These are phyloP conservation scores for Cordyceps cicadae DNA, from an alignment of 2,329 filamentous ascomycete species.

Conservation along the genomic window DNA sequence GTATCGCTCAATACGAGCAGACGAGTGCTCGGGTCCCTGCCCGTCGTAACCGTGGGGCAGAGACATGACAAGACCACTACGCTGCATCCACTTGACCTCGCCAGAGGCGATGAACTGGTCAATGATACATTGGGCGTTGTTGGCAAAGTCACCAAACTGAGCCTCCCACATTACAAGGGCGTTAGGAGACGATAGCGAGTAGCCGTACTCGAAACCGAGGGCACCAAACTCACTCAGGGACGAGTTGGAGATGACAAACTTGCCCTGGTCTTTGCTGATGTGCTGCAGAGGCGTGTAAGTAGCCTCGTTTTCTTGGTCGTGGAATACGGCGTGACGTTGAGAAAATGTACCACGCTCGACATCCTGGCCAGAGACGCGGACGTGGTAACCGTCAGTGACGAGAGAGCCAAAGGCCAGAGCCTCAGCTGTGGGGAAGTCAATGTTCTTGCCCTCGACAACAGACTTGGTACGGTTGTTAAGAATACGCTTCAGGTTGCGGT, in stretches of 20 bases:
- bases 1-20: conserved; percentile 93
- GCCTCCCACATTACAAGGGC: conserved; percentile 99
- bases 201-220: conserved; percentile 97
- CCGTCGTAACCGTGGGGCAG: conserved; percentile 97
- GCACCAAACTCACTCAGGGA: conserved; percentile 64
- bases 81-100: conserved; percentile 97
- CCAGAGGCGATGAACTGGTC: conserved; percentile 98
- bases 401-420: conserved; percentile 89
- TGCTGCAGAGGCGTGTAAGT: conserved; percentile 91
- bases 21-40: conserved; percentile 96
- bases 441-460: conserved; percentile 82
- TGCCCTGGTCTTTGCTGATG: conserved; percentile 82
- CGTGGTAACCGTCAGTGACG: conserved; percentile 88
- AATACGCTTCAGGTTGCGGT: conserved; percentile 97
- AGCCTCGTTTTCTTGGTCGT: conserved; percentile 90
- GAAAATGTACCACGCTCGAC: conserved; percentile 99
- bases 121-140: conserved; percentile 98
- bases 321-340: conserved; percentile 91
- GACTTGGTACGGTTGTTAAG: conserved; percentile 83
- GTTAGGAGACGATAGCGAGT: conserved; percentile 93
- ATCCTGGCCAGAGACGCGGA: conserved; percentile 96
- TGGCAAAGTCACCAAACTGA: conserved; percentile 98
- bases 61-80: conserved; percentile 91
- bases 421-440: conserved; percentile 96
- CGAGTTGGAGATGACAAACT: conserved; percentile 95